Evolutionary conservation across 352 stramenopile genomes (phyloP).

Genomic region (Phytophthora lateralis): DNA sequence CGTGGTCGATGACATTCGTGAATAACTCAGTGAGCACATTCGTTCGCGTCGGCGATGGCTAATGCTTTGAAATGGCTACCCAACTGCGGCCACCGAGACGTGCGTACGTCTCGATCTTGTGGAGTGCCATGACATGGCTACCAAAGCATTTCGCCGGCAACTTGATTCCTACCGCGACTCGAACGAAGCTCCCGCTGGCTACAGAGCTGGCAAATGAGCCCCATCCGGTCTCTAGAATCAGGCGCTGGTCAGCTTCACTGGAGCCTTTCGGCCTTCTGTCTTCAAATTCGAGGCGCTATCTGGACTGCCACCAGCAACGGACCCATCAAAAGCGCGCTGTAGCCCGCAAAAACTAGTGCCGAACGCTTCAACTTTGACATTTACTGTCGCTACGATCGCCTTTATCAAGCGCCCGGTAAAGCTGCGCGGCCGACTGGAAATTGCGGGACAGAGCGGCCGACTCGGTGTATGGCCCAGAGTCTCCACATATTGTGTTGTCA

Average conservation of each 20-base stretch:
- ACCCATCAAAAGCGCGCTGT: constrained; percentile 17
- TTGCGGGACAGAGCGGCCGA: constrained; percentile 15
- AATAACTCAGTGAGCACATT: constrained; percentile 8
- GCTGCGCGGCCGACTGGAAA: constrained; percentile 2
- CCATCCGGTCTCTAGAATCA: constrained; percentile 29
- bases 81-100: not conserved
- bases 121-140: constrained; percentile 18
- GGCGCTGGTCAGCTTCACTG: constrained; percentile 27
- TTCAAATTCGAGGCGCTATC: constrained; percentile 33
- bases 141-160: constrained; percentile 3
- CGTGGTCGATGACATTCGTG: not conserved
- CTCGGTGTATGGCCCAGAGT: constrained; percentile 19
- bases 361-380: constrained; percentile 14
- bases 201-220: constrained; percentile 36
- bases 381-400: constrained; percentile 8
- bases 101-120: constrained; percentile 5
- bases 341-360: constrained; percentile 15
- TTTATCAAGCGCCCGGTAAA: not conserved
- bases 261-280: constrained; percentile 26
- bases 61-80: constrained; percentile 21
- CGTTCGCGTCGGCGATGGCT: constrained; percentile 12
- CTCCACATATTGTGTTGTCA: constrained; percentile 27
- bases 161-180: constrained; percentile 23
- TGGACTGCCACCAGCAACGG: constrained; percentile 19
- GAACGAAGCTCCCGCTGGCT: constrained; percentile 23